Conservation (phyloP, 2,329 filamentous ascomycete species). For the Clathrospora elynae region DNA sequence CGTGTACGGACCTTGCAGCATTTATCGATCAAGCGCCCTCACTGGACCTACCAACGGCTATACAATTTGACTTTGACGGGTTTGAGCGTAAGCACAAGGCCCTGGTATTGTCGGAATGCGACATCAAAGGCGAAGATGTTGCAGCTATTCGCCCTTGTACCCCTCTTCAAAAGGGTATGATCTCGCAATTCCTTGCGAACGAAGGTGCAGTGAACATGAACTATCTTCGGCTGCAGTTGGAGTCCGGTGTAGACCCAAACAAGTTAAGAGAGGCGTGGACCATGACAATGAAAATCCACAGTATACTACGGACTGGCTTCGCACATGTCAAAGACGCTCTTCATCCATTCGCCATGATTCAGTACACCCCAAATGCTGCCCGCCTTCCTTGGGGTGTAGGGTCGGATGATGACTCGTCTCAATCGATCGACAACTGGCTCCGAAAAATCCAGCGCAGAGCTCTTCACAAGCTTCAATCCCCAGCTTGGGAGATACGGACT, state of each 20-base stretch:
- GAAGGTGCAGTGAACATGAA: constrained; percentile 76
- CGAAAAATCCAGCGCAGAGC: constrained; percentile 35
- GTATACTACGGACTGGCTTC: constrained; percentile 80
- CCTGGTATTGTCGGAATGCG: constrained; percentile 39
- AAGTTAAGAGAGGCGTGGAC: constrained; percentile 65
- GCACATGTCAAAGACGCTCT: constrained; percentile 63
- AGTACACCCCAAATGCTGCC: constrained; percentile 53
- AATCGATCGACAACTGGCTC: constrained; percentile 31
- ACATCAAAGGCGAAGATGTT: constrained; percentile 48
- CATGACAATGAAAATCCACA: constrained; percentile 59
- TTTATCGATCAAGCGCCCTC: constrained; percentile 15
- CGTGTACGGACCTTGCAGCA: constrained; percentile 41
- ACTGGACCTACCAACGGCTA: background rate
- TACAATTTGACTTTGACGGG: constrained; percentile 53
- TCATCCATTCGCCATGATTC: constrained; percentile 75
- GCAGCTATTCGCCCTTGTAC: constrained; percentile 77
- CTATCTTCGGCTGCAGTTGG: constrained; percentile 63
- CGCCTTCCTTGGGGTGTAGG: constrained; percentile 44
- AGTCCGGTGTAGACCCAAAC: constrained; percentile 46
- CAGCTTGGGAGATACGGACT: constrained; percentile 68
- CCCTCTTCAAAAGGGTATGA: constrained; percentile 76
- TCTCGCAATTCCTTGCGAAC: constrained; percentile 73
- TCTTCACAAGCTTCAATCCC: constrained; percentile 55
- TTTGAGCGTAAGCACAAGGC: constrained; percentile 56
- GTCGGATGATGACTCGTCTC: background rate